Evolutionary conservation across 805 yeast genomes (phyloP).

Genomic region (Teunomyces kruisii): DNA sequence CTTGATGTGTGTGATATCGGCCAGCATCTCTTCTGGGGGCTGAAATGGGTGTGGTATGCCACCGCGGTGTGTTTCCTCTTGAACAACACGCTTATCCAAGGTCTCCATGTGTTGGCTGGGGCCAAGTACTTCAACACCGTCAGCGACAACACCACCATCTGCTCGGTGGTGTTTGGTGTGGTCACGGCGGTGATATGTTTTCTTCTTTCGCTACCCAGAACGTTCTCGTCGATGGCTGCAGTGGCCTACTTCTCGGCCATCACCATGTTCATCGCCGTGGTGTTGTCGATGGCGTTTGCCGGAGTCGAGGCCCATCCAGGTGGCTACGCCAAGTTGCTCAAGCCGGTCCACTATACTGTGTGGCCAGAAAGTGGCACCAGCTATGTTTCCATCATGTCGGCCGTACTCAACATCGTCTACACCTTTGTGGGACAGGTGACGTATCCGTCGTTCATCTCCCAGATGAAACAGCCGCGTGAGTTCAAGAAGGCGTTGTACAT

Average conservation of each 20-base stretch:
- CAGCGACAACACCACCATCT: constrained; percentile 43
- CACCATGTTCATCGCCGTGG: constrained; percentile 58
- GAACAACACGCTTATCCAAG: constrained; percentile 58
- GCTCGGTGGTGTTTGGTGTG: constrained; percentile 54
- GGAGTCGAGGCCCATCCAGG: constrained; percentile 52
- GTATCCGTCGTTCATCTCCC: constrained; percentile 60
- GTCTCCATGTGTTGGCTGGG: constrained; percentile 59
- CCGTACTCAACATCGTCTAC: constrained; percentile 57
- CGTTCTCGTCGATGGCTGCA: constrained; percentile 50
- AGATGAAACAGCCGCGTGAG: constrained; percentile 57
- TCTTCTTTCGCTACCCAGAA: constrained; percentile 54
- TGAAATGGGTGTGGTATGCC: constrained; percentile 53
- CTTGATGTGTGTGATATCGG: constrained; percentile 60
- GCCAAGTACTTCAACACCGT: constrained; percentile 60
- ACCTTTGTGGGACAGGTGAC: constrained; percentile 66
- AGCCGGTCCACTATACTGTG: constrained; percentile 43
- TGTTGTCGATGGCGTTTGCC: constrained; percentile 53
- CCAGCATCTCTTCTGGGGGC: constrained; percentile 52
- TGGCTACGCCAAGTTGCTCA: constrained; percentile 22
- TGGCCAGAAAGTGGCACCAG: constrained; percentile 57
- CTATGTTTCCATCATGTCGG: constrained; percentile 54
- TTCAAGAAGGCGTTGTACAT: constrained; percentile 55
- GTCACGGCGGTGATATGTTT: constrained; percentile 50
- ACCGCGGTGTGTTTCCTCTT: constrained; percentile 55
- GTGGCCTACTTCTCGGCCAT: constrained; percentile 54